A percentile compares a stretch with the other conserved stretches of the same genome.
phyloP scores from a whole-genome alignment of 2,329 filamentous ascomycete species.

The Calonectria multiphialidica region DNA sequence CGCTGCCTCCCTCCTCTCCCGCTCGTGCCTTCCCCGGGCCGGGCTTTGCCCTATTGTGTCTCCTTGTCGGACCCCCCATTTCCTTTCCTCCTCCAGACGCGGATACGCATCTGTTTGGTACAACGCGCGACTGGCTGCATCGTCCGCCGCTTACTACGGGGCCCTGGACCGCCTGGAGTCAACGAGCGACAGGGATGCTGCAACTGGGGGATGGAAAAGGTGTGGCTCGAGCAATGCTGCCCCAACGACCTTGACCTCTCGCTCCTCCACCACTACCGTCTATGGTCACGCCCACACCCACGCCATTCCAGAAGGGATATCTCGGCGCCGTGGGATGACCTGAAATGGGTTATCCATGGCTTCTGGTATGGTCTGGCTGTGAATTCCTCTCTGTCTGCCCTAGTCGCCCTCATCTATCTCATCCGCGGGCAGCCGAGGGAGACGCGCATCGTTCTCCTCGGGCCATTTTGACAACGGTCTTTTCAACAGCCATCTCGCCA shows the following conservation, averaged over 20 bases:
- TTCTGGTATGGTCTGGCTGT: slow-evolving; percentile 18
- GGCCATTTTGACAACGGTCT: neutral
- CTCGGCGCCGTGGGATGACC: slow-evolving; percentile 19
- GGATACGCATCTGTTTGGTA: slow-evolving; percentile 21
- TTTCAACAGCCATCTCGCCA: neutral
- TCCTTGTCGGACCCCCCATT: neutral
- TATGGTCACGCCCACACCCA: slow-evolving; percentile 13
- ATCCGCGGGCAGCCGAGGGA: slow-evolving; percentile 26
- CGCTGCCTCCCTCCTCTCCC: neutral
- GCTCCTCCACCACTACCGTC: slow-evolving; percentile 15
- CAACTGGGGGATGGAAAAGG: slow-evolving; percentile 4
- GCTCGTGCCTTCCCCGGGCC: neutral
- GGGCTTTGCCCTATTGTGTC: neutral
- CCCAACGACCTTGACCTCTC: neutral
- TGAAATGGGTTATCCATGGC: slow-evolving; percentile 15
- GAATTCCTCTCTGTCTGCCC: slow-evolving; percentile 12
- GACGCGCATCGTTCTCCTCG: slow-evolving; percentile 32
- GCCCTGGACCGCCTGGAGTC: slow-evolving; percentile 21
- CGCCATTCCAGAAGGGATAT: slow-evolving; percentile 13
- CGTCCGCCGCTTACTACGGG: slow-evolving; percentile 25
- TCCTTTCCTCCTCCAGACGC: slow-evolving; percentile 4
- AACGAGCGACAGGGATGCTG: slow-evolving; percentile 19
- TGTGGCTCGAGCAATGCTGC: slow-evolving; percentile 12
- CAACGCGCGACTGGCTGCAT: slow-evolving; percentile 22
- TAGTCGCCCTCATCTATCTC: slow-evolving; percentile 41